Base-by-base conservation (phyloP, 106 monocot genomes). In the Dioscorea zingiberensis region DNA sequence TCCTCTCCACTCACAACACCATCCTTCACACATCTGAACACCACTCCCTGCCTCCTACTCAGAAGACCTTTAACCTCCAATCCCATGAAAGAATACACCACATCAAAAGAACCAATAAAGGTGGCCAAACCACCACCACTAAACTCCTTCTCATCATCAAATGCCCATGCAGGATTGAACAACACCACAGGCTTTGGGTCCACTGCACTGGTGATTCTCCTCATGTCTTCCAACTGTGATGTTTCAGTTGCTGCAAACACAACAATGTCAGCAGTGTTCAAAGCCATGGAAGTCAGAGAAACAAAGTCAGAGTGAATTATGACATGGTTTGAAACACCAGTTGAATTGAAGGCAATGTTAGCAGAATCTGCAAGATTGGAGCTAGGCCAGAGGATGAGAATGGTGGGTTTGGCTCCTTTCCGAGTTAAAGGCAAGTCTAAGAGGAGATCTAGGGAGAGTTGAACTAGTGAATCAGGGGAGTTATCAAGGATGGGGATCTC, bases 401-500 rank as follows among this genome's bases (percentile, higher is more conserved):
- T 30, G 15, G 26, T 63, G 18, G 83, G 71, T 30, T 46, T 74
- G 29, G 71, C 53, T 55, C 85, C 83, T 70, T 85, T 91, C 44
- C 47, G 71, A 14, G 54, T 68, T 71, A 91, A 44, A 71, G 80
- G 75, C 13, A 88, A 30, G 65, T 73, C 67, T 1, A 81, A 77
- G 70, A 97, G 92, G 62, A 97, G 69, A 1, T 92, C 97, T 21
- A 54, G 48, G 22, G 78, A 85, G 47, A 97, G 86, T 16, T 63
- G 69, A 21, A 71, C 47, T 48, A 92, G 79, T 1, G 92, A 97
- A 48, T 47, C 21, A 3, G 85, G 70, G 7, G 92, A 88, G 71
- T 89, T 92, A 25, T 92, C 86, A 56, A 84, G 68, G 79, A 97
- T 71, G 4, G 97, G 97, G 27, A 97, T 86, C 81, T 97, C 97